phyloP scores from a whole-genome alignment of 2,329 filamentous ascomycete species.

The Bipolaris oryzae region DNA sequence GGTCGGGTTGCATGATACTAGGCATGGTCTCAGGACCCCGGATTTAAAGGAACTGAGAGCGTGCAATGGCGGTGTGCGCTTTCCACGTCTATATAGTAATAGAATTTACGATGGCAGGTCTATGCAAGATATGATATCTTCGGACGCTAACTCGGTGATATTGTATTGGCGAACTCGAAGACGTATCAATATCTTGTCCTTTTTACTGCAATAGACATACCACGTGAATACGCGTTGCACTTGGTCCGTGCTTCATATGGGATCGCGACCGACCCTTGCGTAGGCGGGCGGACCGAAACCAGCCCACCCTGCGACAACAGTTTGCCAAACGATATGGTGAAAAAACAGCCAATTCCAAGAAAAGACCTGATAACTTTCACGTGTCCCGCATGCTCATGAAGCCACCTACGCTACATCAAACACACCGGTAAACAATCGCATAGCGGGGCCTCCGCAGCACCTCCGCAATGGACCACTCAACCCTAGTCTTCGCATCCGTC shows the following conservation, averaged over 20 bases:
- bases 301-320: conserved; percentile 2
- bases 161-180: not conserved
- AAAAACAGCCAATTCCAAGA: not conserved
- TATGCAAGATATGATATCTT: not conserved
- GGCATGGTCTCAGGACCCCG: conserved; percentile 4
- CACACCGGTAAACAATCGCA: conserved; percentile 12
- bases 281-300: conserved; percentile 5
- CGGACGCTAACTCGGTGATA: not conserved
- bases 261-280: conserved; percentile 18
- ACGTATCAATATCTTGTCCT: not conserved
- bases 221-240: conserved; percentile 25
- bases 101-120: not conserved
- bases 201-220: not conserved
- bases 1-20: conserved; percentile 13
- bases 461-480: conserved; percentile 44
- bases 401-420: not conserved
- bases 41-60: not conserved
- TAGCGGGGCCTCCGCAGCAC: conserved; percentile 27
- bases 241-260: conserved; percentile 15
- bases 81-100: conserved; percentile 13
- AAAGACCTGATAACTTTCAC: not conserved
- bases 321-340: not conserved
- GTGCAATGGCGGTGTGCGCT: conserved; percentile 1
- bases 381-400: conserved; percentile 4
- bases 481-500: conserved; percentile 52